A percentile compares a stretch with the other conserved stretches of the same genome.
phyloP scores from a whole-genome alignment of 192 early-diverging fungal genomes.

The Chytriomyces sp. region DNA sequence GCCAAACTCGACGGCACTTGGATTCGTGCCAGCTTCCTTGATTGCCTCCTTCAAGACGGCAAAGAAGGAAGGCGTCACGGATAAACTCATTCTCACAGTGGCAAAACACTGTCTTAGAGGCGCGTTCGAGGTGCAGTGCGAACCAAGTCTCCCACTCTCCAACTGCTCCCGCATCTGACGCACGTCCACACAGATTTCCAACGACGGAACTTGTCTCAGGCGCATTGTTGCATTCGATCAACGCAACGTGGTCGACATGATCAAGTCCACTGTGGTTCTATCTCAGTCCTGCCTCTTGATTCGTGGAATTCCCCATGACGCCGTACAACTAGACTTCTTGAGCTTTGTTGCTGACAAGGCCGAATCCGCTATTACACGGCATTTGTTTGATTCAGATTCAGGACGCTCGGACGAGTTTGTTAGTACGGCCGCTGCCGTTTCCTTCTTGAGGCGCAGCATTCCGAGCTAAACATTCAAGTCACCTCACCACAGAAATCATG shows the following conservation, averaged over 20 bases:
- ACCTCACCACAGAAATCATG: background rate
- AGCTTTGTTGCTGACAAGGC: background rate
- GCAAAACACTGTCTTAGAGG: background rate
- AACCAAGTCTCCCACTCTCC: background rate
- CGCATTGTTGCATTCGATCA: conserved; percentile 1
- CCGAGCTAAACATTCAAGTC: too few relatives aligned
- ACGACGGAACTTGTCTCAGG: background rate
- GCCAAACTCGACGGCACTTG: background rate
- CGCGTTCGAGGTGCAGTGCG: background rate
- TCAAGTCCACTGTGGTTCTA: background rate
- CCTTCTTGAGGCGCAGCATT: background rate
- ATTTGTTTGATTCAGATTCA: background rate
- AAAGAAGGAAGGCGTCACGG: background rate
- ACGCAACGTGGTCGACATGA: background rate
- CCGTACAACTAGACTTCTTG: conserved; percentile 9
- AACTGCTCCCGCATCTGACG: background rate
- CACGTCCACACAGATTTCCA: background rate
- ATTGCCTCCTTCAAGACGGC: background rate
- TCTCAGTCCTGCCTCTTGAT: background rate
- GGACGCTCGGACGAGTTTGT: background rate
- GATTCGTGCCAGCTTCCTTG: background rate
- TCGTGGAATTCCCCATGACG: background rate
- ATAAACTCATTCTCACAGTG: background rate
- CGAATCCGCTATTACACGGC: background rate
- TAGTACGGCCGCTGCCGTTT: background rate